Base-by-base conservation (phyloP, 208 protist genomes). In the Crithidia fasciculata region DNA sequence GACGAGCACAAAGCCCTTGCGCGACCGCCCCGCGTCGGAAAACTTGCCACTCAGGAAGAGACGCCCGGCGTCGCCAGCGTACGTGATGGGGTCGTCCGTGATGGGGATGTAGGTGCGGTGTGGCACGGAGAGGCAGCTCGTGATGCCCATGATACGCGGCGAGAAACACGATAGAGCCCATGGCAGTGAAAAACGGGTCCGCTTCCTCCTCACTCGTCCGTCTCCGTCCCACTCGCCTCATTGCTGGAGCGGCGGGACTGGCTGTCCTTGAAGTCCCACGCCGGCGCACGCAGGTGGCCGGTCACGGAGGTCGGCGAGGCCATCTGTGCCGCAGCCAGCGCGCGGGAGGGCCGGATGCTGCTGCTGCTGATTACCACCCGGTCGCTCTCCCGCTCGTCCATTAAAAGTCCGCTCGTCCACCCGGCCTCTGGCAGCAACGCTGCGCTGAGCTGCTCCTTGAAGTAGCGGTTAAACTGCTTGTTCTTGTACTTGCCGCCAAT, bases 61-160 rank as follows among this genome's bases (percentile, higher is more conserved):
- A 12, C 80, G 78, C 7, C 75, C 70, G 2, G 69, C 74, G 3
- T 83, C 78, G 55, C 88, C 85, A n/a, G 80, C 85, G 69, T 96
- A 96, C 8, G 86, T 86, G 50, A 72, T 64, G 13, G 91, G 91
- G 72, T 96, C 89, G 69, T 96, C 91, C 8, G 66, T 40, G 28
- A 96, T 77, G 18, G 83, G 72, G 15, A 96, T 85, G 72, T 90
- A 96, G 16, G 87, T 91, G 58, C 88, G 88, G 69, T 96, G 91
- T 12, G 82, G 85, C 67, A 96, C 78, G 6, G 83, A 90, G 53
- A 94, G 80, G 53, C 93, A 82, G 70, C 89, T 94, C 45, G 89
- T 83, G 58, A 93, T 87, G 15, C 83, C 76, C 76, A 82, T 87
- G 50, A 96, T 69, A 13, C 91, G 86, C 9, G 80, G 82, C 7